Percentiles rank a stretch among this genome's conserved stretches.
Conservation (phyloP, 768 basidiomycete genomes). For the Trametes coccinea region DNA sequence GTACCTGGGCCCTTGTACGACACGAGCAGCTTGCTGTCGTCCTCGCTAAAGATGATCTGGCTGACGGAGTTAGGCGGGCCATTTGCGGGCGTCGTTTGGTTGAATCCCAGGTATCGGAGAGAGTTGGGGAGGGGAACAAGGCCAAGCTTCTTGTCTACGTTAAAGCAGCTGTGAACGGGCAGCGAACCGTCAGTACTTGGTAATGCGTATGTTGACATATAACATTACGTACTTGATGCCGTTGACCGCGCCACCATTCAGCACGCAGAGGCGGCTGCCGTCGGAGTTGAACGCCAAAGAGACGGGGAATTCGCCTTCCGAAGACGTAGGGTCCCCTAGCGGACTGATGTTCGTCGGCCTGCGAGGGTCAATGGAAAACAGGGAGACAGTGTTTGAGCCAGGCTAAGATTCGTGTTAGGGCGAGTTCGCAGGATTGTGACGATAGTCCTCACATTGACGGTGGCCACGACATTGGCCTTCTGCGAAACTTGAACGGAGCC, state of each 20-base stretch:
- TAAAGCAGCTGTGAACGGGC: slow-evolving; percentile 40
- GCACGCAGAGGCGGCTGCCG: slow-evolving; percentile 35
- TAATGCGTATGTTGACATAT: too few species aligned
- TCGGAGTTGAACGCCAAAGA: slow-evolving; percentile 39
- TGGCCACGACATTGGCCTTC: slow-evolving; percentile 22
- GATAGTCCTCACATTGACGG: slow-evolving; percentile 26
- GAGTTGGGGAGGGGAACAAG: slow-evolving; percentile 43
- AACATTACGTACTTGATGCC: slow-evolving; percentile 35
- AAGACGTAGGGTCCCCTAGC: slow-evolving; percentile 46
- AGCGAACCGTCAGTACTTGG: too few species aligned
- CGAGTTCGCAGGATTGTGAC: background rate
- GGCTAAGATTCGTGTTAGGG: slow-evolving; percentile 31
- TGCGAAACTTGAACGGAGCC: slow-evolving; percentile 28
- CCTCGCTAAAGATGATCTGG: slow-evolving; percentile 49
- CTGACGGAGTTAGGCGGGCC: slow-evolving; percentile 47
- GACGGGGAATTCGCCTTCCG: slow-evolving; percentile 53
- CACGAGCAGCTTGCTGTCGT: slow-evolving; percentile 44
- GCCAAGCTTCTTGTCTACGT: slow-evolving; percentile 42
- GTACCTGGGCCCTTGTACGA: slow-evolving; percentile 50
- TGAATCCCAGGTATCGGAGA: slow-evolving; percentile 44
- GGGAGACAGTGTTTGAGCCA: slow-evolving; percentile 47
- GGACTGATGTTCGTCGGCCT: slow-evolving; percentile 43
- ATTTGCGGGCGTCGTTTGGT: slow-evolving; percentile 52
- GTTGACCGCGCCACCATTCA: slow-evolving; percentile 39
- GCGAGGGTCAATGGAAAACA: slow-evolving; percentile 42